Conservation (phyloP, 1,139 yeast species). For the Kodamaea plutei region DNA sequence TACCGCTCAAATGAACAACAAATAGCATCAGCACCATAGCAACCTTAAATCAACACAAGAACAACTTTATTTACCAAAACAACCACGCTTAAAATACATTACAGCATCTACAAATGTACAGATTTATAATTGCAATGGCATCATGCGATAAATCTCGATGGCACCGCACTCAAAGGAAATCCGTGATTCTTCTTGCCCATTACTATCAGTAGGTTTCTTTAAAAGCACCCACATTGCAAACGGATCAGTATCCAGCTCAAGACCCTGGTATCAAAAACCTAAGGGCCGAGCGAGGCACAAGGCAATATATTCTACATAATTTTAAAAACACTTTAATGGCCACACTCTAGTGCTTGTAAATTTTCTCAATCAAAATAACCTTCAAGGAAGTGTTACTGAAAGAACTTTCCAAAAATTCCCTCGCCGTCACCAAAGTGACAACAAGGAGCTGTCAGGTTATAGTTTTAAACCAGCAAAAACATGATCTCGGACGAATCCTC, state of each 20-base stretch:
- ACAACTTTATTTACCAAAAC: no score
- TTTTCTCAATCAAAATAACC: conserved; percentile 12
- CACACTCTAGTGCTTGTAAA: conserved; percentile 4
- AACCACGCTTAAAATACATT: no score
- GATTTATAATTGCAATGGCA: conserved; percentile 70
- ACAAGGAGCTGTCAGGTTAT: conserved; percentile 96
- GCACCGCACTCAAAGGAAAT: conserved; percentile 75
- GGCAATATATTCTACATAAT: conserved; percentile 30
- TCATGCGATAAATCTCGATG: conserved; percentile 56
- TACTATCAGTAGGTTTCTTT: conserved; percentile 19
- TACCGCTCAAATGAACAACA: no score
- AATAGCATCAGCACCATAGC: no score
- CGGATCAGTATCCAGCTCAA: conserved; percentile 56
- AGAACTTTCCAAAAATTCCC: conserved; percentile 74
- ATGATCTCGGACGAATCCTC: conserved; percentile 99
- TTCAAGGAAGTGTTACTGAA: conserved; percentile 31
- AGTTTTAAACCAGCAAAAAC: conserved; percentile 99
- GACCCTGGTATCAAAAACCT: conserved; percentile 19
- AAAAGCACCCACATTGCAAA: conserved; percentile 5
- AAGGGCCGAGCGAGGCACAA: conserved; percentile 70
- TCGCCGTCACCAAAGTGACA: conserved; percentile 41
- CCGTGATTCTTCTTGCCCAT: conserved; percentile 56
- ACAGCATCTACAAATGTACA: conserved; percentile 43
- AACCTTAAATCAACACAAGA: no score
- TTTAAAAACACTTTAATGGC: conserved; percentile 6